Evolutionary conservation across 371 early-diverging fungal species (phyloP), one percentile per base, ranked within the genome.

Genomic region (Enterospora canceri): DNA sequence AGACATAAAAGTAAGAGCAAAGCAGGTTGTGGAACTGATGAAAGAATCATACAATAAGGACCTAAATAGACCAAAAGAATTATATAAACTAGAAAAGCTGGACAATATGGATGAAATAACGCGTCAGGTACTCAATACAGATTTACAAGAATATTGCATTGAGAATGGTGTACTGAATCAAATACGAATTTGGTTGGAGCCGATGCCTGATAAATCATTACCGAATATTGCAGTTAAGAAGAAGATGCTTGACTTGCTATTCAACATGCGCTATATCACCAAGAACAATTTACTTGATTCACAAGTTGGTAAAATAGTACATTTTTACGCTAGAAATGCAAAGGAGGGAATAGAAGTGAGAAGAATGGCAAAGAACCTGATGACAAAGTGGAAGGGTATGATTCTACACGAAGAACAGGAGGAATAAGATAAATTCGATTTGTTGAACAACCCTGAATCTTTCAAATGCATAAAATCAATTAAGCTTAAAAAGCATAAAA

Each of bases 141-240:
- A 63, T 0, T 30, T 63, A 34, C 57, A 76, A 32, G 62, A 68
- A 26, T 46, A 61, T 19, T 61, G 71, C 1, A 48, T 96, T 61
- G 92, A 94, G 56, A 87, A 87, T 68, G 85, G 87, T 57, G 84
- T 94, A 19, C 80, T 95, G 61, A 86, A 86, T 32, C 84, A 86
- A 18, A 86, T 96, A 67, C 86, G 85, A 61, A 73, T 85, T 24
- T 96, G 95, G 96, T 83, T 96, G 26, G 94, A 94, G 74, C 95
- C 97, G 28, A 81, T 93, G 29, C 86, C 89, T 33, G 94, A 94
- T 79, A 87, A 88, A 12, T 87, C 91, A 1, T 79, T 96, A 70
- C 97, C 97, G 3, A 87, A 85, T 74, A 82, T 91, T 64, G 89
- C 90, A 68, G 87, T 96, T 62, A 93, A 91, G 74, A 84, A 80